phyloP scores from a whole-genome alignment of 306 rosid genomes.

The Astragalus membranaceus region DNA sequence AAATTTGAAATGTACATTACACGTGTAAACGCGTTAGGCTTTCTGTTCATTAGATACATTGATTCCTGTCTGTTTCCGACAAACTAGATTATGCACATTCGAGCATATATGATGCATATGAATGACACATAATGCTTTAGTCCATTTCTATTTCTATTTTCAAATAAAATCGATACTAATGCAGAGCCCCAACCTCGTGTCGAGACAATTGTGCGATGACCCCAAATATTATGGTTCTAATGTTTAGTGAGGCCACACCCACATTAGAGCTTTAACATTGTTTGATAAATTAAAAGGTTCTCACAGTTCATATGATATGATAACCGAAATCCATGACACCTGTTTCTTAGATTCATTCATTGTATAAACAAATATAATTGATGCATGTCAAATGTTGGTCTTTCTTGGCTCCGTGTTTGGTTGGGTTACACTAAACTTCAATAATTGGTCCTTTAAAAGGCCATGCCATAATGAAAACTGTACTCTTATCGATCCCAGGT shows the following conservation, averaged over 20 bases:
- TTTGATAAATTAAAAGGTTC: too few relatives aligned
- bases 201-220: too few relatives aligned
- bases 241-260: too few relatives aligned
- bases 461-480: background rate
- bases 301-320: background rate
- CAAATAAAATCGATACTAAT: background rate
- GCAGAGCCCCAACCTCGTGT: background rate
- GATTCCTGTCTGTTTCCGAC: too few relatives aligned
- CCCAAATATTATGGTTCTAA: too few relatives aligned
- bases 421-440: background rate
- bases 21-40: too few relatives aligned
- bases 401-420: background rate
- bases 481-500: background rate
- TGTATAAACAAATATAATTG: background rate
- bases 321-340: background rate
- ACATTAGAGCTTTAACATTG: background rate
- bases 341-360: background rate
- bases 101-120: too few relatives aligned
- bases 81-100: too few relatives aligned
- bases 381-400: background rate
- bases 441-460: conserved; percentile 18
- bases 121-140: background rate
- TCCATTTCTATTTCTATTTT: background rate
- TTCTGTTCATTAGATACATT: too few relatives aligned
- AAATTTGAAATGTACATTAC: too few relatives aligned